phyloP scores from a whole-genome alignment of 768 basidiomycete genomes.

The Tricholoma terreum region DNA sequence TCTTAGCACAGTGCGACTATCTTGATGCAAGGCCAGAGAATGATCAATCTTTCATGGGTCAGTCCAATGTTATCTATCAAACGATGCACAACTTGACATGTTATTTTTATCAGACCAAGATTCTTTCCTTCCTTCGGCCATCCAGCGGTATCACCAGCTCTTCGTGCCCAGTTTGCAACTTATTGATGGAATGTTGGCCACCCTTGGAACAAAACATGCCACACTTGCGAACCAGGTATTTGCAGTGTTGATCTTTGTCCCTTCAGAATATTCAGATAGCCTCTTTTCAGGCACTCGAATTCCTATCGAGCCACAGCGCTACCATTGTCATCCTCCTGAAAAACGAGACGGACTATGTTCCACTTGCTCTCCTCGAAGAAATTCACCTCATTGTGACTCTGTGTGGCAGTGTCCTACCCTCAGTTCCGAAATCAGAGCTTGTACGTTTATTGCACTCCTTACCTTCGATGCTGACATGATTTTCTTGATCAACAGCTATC shows the following conservation, averaged over 20 bases:
- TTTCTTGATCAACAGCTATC: slow-evolving; percentile 37
- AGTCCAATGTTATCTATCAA: slow-evolving; percentile 11
- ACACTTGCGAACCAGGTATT: slow-evolving; percentile 67
- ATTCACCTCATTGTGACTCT: slow-evolving; percentile 75
- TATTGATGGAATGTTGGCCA: slow-evolving; percentile 70
- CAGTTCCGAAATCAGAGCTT: slow-evolving; percentile 74
- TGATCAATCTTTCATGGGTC: slow-evolving; percentile 81
- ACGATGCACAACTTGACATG: not conserved
- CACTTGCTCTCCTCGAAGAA: slow-evolving; percentile 71
- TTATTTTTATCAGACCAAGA: slow-evolving; percentile 56
- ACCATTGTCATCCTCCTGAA: slow-evolving; percentile 82
- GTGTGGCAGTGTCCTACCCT: slow-evolving; percentile 62
- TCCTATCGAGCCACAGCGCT: slow-evolving; percentile 79
- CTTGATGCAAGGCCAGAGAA: slow-evolving; percentile 81
- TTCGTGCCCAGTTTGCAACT: slow-evolving; percentile 86
- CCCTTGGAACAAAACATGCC: slow-evolving; percentile 66
- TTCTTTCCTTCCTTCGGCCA: slow-evolving; percentile 83
- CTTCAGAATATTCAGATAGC: not conserved
- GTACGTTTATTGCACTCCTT: slow-evolving; percentile 40
- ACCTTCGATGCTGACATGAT: not conserved
- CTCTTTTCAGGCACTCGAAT: slow-evolving; percentile 61
- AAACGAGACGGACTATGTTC: slow-evolving; percentile 61
- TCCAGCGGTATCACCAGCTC: slow-evolving; percentile 88
- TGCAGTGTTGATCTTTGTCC: not conserved
- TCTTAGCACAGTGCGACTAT: slow-evolving; percentile 82